Conservation (phyloP, 2,329 filamentous ascomycete species). For the Nigrograna mackinnonii region DNA sequence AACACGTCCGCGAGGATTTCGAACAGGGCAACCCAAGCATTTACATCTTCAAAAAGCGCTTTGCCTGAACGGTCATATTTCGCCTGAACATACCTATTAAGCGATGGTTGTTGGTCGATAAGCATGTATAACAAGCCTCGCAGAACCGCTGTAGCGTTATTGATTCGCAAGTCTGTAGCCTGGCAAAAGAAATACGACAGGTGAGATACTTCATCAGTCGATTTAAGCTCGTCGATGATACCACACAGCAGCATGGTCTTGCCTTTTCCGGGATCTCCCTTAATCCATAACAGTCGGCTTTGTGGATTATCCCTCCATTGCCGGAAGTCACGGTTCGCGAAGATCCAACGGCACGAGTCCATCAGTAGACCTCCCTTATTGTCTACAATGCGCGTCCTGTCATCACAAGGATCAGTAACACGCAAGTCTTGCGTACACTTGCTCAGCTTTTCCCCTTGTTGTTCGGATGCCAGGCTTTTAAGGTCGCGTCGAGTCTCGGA, state of each 20-base stretch:
- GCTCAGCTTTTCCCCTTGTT: too few relatives aligned
- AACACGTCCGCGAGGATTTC: conserved; percentile 47
- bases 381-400: conserved; percentile 1
- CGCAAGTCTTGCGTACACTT: conserved; percentile 8
- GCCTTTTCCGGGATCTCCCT: conserved; percentile 35
- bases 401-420: conserved; percentile 13
- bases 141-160: conserved; percentile 45
- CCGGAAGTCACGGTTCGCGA: conserved; percentile 26
- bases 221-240: conserved; percentile 28
- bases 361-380: conserved; percentile 23
- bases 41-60: conserved; percentile 44
- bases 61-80: conserved; percentile 39
- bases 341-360: conserved; percentile 39
- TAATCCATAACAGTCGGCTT: conserved; percentile 40
- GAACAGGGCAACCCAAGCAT: conserved; percentile 41
- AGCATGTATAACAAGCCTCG: conserved; percentile 50
- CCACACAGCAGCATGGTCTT: conserved; percentile 29
- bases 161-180: conserved; percentile 37
- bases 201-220: not conserved
- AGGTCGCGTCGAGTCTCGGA: too few relatives aligned
- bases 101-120: conserved; percentile 29
- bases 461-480: too few relatives aligned
- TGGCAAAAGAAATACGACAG: conserved; percentile 51
- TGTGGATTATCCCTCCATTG: conserved; percentile 22
- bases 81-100: conserved; percentile 38